Evolutionary conservation across 768 basidiomycete genomes (phyloP), one percentile per base, ranked within the genome.

Genomic region (Trametes maxima): DNA sequence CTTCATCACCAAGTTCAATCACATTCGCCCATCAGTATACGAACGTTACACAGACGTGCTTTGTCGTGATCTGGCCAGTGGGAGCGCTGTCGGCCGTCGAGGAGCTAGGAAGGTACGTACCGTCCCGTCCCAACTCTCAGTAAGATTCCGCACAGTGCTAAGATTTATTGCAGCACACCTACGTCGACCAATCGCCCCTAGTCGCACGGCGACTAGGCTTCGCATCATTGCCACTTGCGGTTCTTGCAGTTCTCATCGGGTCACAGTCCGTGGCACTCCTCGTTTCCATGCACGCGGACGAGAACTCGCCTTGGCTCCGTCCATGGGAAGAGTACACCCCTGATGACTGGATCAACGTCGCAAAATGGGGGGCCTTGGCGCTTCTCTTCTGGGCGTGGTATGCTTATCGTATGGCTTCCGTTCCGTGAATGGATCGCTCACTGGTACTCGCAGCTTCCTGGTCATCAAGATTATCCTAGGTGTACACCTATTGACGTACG

Each of bases 1-100:
- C 11, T 99, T 98, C 76, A 98, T 99, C 68, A 96, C 95, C 52
- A 99, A 99, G 74, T 98, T 98, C 79, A 99, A 99, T 68, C 96
- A 98, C 69, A 95, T 99, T 48, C 87, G 95, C 0, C 94, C 95
- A 0, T 90, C 89, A 0, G 94, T 98, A 2, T 99, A 98, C 67
- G 94, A 94, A 64, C 84, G 96, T 16, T 99, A 94, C 72, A 92
- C 89, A 2, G 97, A 99, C 68, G 94, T 99, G 0, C 81, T 99
- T 1, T 98, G 95, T 70, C 89, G 91, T 40, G 97, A 99, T 72
- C 82, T 99, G 16, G 83, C 95, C 6, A 89, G 89, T 63, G 89
- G 85, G 51, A 89, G 87, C 63, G 84, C 86, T 42, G 80, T 89
- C 19, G 86, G 88, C 4, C 79, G 90, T 45, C 79, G 82, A 24